These are phyloP conservation scores for Cladosporium sp. DNA, from an alignment of 2,329 filamentous ascomycete genomes.

Conservation along the genomic window DNA sequence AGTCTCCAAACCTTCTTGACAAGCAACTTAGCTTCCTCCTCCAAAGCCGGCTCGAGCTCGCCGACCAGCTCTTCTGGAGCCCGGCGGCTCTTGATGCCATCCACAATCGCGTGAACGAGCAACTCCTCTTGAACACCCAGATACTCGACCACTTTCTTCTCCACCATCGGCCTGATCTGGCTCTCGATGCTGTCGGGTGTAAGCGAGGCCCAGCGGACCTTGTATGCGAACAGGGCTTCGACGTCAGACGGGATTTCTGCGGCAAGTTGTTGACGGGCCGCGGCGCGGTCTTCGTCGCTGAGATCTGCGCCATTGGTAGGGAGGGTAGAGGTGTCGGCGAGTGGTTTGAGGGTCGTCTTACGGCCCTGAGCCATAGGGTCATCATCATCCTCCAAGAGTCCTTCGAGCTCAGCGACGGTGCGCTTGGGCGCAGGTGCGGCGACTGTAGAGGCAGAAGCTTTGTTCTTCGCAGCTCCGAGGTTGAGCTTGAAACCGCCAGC, in stretches of 20 bases:
- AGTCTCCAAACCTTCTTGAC: slow-evolving; percentile 98
- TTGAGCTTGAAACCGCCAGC: slow-evolving; percentile 73
- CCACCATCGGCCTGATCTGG: slow-evolving; percentile 88
- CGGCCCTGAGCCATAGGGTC: slow-evolving; percentile 52
- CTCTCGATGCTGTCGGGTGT: slow-evolving; percentile 75
- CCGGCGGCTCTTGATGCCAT: slow-evolving; percentile 71
- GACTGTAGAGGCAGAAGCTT: slow-evolving; percentile 50
- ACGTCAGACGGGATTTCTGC: slow-evolving; percentile 85
- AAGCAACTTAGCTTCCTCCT: slow-evolving; percentile 88
- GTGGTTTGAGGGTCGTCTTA: slow-evolving; percentile 38
- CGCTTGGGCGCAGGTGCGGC: slow-evolving; percentile 39
- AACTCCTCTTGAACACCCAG: slow-evolving; percentile 95
- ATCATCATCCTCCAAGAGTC: slow-evolving; percentile 90
- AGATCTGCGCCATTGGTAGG: slow-evolving; percentile 76
- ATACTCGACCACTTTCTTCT: slow-evolving; percentile 97
- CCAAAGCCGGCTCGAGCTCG: slow-evolving; percentile 81
- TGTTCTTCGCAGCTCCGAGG: slow-evolving; percentile 72
- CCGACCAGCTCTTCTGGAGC: slow-evolving; percentile 76
- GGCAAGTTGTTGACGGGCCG: slow-evolving; percentile 75
- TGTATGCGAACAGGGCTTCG: slow-evolving; percentile 84
- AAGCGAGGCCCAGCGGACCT: slow-evolving; percentile 87
- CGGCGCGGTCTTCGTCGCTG: slow-evolving; percentile 80
- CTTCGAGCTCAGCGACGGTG: slow-evolving; percentile 90
- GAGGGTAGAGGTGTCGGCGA: slow-evolving; percentile 42
- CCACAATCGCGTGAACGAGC: slow-evolving; percentile 86